These are phyloP conservation scores for Dianthus caryophyllus DNA, from an alignment of 148 eudicot species.

Conservation along the genomic window DNA sequence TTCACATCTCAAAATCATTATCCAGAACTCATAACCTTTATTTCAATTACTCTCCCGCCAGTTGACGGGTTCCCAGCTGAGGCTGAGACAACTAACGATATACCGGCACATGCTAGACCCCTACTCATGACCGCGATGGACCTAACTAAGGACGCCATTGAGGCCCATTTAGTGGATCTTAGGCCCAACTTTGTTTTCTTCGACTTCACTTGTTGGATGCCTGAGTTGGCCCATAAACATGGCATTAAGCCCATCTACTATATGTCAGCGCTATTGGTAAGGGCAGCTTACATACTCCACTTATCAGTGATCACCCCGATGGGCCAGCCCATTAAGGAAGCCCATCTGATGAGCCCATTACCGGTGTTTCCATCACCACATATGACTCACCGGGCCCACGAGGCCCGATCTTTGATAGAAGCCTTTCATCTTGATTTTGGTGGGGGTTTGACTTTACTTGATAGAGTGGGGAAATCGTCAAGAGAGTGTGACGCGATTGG, in stretches of 20 bases:
- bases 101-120: slow-evolving; percentile 6
- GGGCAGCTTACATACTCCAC: slow-evolving; percentile 1
- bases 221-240: slow-evolving; percentile 24
- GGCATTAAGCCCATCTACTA: slow-evolving; percentile 27
- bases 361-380: slow-evolving; percentile 2
- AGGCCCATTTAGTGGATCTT: slow-evolving; percentile 20
- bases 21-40: slow-evolving; percentile 25
- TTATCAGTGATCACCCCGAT: not conserved
- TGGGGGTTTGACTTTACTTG: slow-evolving; percentile 1
- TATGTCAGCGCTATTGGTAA: slow-evolving; percentile 4
- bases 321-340: not conserved
- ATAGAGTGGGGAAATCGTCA: not conserved
- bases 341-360: slow-evolving; percentile 15
- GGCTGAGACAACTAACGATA: slow-evolving; percentile 13
- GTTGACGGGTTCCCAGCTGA: slow-evolving; percentile 17
- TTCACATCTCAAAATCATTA: slow-evolving; percentile 21
- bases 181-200: slow-evolving; percentile 32
- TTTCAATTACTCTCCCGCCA: slow-evolving; percentile 17
- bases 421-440: not conserved
- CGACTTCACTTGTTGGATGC: slow-evolving; percentile 45
- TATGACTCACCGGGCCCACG: not conserved
- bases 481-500: slow-evolving; percentile 19
- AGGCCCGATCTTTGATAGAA: slow-evolving; percentile 3
- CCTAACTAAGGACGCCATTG: slow-evolving; percentile 23
- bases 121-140: slow-evolving; percentile 37